Evolutionary conservation across 805 yeast genomes (phyloP), one percentile per base, ranked within the genome.

Genomic region (Candida taoyuanica): DNA sequence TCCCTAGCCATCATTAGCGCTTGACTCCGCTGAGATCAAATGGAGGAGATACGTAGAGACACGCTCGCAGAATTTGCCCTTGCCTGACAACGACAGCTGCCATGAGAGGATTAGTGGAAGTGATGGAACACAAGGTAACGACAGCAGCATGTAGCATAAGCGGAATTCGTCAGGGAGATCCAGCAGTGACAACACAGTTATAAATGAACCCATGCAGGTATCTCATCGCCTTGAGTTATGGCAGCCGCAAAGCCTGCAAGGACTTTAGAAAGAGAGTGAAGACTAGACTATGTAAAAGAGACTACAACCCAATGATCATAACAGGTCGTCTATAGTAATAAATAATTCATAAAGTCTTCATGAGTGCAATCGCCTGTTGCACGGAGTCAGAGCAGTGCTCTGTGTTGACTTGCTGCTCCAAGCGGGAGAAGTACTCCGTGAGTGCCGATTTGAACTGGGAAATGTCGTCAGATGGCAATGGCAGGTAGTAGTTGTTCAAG

Each of bases 1-100:
- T 70, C 5, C 89, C 80, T 3, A 66, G 27, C 96, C 96, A 56
- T 88, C 96, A 58, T 88, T 88, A 56, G 95, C 83, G 5, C 89
- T 93, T 0, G 89, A 81, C 52, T 83, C 93, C 0, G 95, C 94
- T 18, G 91, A 76, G 17, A 88, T 66, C 29, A 88, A 61, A 53
- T 87, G 84, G 49, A 94, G 71, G 60, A 88, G 68, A 61, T 88
- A 96, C 13, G 94, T 95, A 1, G 96, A 95, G 14, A 88, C 95
- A 36, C 95, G 73, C 54, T 76, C 77, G 7, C 95, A 95, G 58
- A 88, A 88, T 56, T 85, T 85, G 48, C 95, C 95, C 51, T 84
- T 88, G 56, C 96, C 95, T n/a, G 7, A 88, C 96, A 25, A 88
- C 95, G 3, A 96, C 95, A 17, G 95, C 93, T 3, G 96, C 96